A percentile compares a stretch with the other conserved stretches of the same genome.
Conservation (phyloP, 139 green algal genomes). For the Spirogloea muscicola region DNA sequence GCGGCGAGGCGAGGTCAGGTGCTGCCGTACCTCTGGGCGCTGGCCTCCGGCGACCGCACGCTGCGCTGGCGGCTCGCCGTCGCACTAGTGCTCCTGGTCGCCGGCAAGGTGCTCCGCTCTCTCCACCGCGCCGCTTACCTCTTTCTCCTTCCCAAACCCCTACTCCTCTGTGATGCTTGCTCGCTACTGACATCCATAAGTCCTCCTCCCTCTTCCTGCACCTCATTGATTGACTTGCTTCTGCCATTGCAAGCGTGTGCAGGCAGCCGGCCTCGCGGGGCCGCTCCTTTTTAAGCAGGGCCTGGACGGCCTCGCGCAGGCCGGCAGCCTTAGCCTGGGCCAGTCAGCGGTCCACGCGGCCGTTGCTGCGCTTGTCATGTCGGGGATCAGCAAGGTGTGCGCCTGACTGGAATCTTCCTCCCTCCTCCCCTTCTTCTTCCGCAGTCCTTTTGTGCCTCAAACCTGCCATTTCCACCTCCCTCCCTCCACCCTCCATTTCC, state of each 20-base stretch:
- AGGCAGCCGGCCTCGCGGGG: conserved; percentile 61
- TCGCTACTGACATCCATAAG: no score
- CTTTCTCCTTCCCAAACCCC: no score
- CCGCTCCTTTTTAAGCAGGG: conserved; percentile 58
- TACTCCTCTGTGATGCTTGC: no score
- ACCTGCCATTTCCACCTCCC: no score
- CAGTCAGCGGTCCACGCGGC: not conserved
- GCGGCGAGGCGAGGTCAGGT: no score
- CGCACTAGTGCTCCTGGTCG: conserved; percentile 66
- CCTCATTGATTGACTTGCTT: no score
- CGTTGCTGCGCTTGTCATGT: conserved; percentile 4
- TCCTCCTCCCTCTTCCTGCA: no score
- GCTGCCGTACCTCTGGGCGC: conserved; percentile 39
- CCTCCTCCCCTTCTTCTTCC: no score
- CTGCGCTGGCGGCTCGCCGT: conserved; percentile 67
- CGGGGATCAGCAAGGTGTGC: conserved; percentile 21
- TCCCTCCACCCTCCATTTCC: no score
- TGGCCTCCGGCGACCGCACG: conserved; percentile 65
- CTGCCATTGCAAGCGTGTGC: no score
- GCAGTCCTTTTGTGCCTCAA: no score
- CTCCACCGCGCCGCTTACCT: no score
- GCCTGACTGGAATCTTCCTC: conserved; percentile 49
- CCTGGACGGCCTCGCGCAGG: conserved; percentile 65
- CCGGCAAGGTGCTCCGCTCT: conserved; percentile 73
- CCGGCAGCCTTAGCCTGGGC: not conserved